Base-by-base conservation (phyloP, 2,329 filamentous ascomycete genomes). In the Coniochaeta hoffmannii region DNA sequence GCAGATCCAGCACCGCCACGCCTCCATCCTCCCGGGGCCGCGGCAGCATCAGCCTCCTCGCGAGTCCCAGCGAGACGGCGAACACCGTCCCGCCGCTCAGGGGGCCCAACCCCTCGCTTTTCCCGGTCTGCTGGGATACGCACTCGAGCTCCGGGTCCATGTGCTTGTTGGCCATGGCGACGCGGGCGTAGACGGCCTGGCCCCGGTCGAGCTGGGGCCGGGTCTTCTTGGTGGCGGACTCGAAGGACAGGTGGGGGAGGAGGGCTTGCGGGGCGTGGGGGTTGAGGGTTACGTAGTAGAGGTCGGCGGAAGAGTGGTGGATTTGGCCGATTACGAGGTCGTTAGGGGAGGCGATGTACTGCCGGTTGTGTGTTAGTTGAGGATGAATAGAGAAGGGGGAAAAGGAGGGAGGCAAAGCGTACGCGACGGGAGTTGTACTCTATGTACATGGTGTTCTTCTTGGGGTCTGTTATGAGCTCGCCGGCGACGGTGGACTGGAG, bases 141-240 rank as follows among this genome's bases (percentile, higher is more conserved):
- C 94, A 97, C 65, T 95, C 90, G 46, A 99, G 76, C 73, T 97
- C 94, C 1, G 90, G 81, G 66, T 97, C 90, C 74, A 92, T 90
- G 70, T 92, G 88, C 60, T 87, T 86, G 65, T 90, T 87, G 17
- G 89, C 87, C 38, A 87, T 82, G 28, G 82, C 77, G 44, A 99
- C 84, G 59, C 93, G 88, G 35, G 92, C 93, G 73, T 97, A 97
- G 34, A 97, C 90, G 28, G 97, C 75, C 53, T 90, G 85, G 35
- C 90, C 90, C 14, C 83, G 66, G 28, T 79, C 76, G 44, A 97
- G 81, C 60, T 89, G 80, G 0, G 94, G 94, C 1, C 92, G 81
- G 2, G 90, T 96, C 74, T 97, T 97, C 71, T 92, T 94, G 46
- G 88, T 90, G 17, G 91, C 94, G 60, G 86, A 85, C 71, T 97